Evolutionary conservation across 768 basidiomycete species (phyloP), one percentile per base, ranked within the genome.

Genomic region (Macrolepiota dolichaula): DNA sequence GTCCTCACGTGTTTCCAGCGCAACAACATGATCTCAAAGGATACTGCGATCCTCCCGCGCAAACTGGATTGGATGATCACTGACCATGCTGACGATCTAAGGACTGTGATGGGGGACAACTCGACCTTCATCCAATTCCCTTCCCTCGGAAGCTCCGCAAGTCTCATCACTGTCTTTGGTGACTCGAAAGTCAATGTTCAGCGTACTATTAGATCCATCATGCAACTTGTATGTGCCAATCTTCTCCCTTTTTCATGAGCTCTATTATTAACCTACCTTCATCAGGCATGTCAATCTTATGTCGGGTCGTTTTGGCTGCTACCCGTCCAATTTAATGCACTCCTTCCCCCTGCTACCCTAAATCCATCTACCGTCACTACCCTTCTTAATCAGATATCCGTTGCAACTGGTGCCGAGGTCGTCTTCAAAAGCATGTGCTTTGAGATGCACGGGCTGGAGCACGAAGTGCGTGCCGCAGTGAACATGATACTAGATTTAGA

Each of bases 1-100:
- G 24, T 37, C 32, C 37, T 52, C 37, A 58, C 13, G 24, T 59
- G 53, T 62, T 47, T 29, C 2, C 68, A 98, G 96, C 89, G 87
- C 70, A 94, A 96, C 72, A 82, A 85, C 51, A 85, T 97, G 61
- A 88, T 97, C 60, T 96, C 96, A 7, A 80, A 94, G 62, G 96
- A 99, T 71, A 94, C 93, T 15, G 92, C 94, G 4, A 91, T 98
- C 58, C 83, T 97, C 24, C 96, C 96, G 59, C 89, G 96, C 64
- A 99, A 99, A 73, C 81, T 99, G 63, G 96, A 99, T 69, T 98
- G 96, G 96, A 90, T 99, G 85, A 85, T 97, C 57, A 92, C 91
- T n/a, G 94, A 99, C 73, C 87, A 92, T n/a, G 79, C 90, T 11
- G 96, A 98, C 29, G 96, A 98, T 64, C 78, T 99, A 69, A 94